These are phyloP conservation scores for Picochlorum sp. DNA, from an alignment of 139 green algal genomes.

Conservation along the genomic window DNA sequence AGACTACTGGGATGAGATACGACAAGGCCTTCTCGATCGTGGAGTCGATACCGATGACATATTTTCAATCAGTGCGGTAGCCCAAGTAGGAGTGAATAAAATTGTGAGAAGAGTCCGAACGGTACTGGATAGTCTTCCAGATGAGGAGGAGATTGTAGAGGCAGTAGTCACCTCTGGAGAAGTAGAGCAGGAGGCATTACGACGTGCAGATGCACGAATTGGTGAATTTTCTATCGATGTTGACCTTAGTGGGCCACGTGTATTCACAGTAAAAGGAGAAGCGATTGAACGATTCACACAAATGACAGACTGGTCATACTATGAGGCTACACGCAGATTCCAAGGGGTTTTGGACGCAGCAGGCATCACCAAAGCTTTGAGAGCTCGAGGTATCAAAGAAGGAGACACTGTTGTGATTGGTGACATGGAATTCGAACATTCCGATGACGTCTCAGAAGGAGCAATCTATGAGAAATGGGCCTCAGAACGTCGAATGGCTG, in stretches of 20 bases:
- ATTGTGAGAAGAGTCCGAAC: constrained; percentile 52
- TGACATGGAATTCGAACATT: constrained; percentile 62
- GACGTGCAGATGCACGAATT: constrained; percentile 32
- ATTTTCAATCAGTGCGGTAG: constrained; percentile 41
- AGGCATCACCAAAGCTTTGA: constrained; percentile 55
- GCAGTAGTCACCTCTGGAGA: constrained; percentile 7
- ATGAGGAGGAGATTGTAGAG: constrained; percentile 1
- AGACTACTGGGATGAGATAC: constrained; percentile 68
- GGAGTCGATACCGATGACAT: constrained; percentile 20
- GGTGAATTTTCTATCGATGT: constrained; percentile 63
- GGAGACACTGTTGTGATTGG: constrained; percentile 75
- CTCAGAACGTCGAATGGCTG: constrained; percentile 48
- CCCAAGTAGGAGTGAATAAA: constrained; percentile 38
- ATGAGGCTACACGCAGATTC: constrained; percentile 69
- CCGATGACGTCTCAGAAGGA: constrained; percentile 45
- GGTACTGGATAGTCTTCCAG: constrained; percentile 47
- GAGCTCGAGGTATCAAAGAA: constrained; percentile 41
- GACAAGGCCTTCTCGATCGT: constrained; percentile 43
- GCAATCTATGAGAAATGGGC: constrained; percentile 63
- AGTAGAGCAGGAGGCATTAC: constrained; percentile 17
- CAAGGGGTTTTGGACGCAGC: constrained; percentile 51
- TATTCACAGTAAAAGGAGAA: constrained; percentile 23
- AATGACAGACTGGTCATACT: constrained; percentile 96
- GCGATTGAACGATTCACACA: constrained; percentile 75
- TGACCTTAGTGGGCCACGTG: constrained; percentile 20